Evolutionary conservation across 495 filamentous ascomycete species (phyloP), one percentile per base, ranked within the genome.

Genomic region (Daldinia childiae): DNA sequence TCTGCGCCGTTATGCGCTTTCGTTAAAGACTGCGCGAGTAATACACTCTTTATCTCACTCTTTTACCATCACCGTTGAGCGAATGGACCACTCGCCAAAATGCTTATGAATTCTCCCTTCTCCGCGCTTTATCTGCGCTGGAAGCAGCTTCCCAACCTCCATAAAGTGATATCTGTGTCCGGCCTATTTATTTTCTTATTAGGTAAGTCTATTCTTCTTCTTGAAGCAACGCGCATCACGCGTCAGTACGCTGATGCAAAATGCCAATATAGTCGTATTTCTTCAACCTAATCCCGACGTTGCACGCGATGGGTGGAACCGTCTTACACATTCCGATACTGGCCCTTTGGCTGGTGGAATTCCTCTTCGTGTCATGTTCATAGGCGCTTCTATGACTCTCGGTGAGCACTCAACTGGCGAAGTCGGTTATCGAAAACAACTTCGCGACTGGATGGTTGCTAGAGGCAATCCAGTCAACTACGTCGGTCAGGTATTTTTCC

Each of bases 361-460:
- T 27, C 75, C 77, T 11, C 79, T 88, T 5, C 79, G 85, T 9
- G 79, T 87, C 26, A 78, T 89, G 76, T 84, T 86, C 26, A 79
- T 88, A 24, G 87, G 87, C 27, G 87, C 87, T 11, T 89, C 87
- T 0, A 87, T 90, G 68, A 88, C 87, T 3, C 78, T 80, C 48
- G 88, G 88, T 24, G 84, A 82, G 50, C 74, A 75, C 29, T 87
- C 84, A 1, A 80, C 75, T 1, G 84, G 85, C 58, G 80, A 82
- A 19, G 84, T 87, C 74, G 87, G 87, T 17, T 90, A 86, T 72
- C 85, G 88, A 29, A 80, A 79, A 29, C 74, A 81, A 69, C 74
- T 86, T 6, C 73, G 74, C 15, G 77, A 81, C 56, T 69, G 74
- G 51, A 76, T 86, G 24, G 68, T 75, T 14, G 72, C 74, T n/a